Conservation (phyloP, 2,329 filamentous ascomycete species). For the Aspergillus fumigatus region DNA sequence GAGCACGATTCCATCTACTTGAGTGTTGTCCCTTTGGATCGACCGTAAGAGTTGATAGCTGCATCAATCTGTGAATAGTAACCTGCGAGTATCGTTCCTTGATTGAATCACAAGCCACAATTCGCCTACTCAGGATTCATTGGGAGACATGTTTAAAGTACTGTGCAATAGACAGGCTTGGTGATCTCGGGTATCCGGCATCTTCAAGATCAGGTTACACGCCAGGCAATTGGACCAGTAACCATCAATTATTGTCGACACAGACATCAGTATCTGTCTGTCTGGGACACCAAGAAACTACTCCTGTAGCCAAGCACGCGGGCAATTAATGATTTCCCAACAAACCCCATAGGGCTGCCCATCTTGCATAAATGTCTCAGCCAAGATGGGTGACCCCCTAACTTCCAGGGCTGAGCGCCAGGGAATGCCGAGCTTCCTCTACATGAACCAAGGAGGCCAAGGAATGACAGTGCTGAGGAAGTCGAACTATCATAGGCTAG, state of each 20-base stretch:
- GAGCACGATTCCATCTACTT: neutral
- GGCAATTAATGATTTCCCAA: neutral
- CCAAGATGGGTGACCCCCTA: neutral
- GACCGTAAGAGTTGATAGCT: neutral
- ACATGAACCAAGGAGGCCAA: neutral
- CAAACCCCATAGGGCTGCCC: neutral
- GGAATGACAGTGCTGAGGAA: neutral
- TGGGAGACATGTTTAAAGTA: neutral
- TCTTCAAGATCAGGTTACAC: neutral
- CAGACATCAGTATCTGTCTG: neutral
- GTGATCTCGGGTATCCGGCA: neutral
- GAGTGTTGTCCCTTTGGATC: neutral
- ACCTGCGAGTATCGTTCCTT: neutral
- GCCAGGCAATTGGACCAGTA: neutral
- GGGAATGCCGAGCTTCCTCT: neutral
- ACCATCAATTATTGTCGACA: neutral
- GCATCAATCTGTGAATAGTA: neutral
- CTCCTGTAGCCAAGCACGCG: neutral
- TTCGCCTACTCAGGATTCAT: neutral
- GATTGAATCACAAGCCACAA: neutral
- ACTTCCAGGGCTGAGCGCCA: neutral
- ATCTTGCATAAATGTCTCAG: neutral
- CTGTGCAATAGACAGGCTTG: too few species aligned
- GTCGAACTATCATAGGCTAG: neutral
- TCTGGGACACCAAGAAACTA: neutral